A percentile compares a stretch with the other conserved stretches of the same genome.
phyloP scores from a whole-genome alignment of 129 eudicot species.

The Lactuca saligna region DNA sequence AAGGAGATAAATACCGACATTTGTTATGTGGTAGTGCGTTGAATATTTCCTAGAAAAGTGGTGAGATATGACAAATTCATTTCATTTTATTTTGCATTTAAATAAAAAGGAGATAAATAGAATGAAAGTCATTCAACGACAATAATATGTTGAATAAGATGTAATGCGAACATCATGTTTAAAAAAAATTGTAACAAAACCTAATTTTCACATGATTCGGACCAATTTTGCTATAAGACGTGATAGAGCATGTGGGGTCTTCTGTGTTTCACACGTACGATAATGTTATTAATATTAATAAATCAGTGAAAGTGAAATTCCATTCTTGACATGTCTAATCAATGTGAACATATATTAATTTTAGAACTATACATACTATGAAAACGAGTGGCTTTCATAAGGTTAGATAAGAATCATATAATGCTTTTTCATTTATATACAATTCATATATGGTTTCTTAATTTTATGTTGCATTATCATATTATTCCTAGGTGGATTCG shows the following conservation, averaged over 20 bases:
- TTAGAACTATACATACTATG: neutral
- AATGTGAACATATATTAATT: neutral
- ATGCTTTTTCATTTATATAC: too few species aligned
- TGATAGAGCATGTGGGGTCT: slow-evolving; percentile 5
- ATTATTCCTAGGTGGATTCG: neutral
- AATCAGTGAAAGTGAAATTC: neutral
- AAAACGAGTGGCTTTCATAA: neutral
- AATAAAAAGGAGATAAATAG: too few species aligned
- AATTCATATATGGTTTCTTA: neutral
- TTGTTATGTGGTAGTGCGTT: too few species aligned
- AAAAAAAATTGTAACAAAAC: neutral
- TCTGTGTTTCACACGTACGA: slow-evolving; percentile 7
- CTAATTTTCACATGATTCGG: slow-evolving; percentile 11
- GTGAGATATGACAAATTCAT: too few species aligned
- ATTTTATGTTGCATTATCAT: neutral
- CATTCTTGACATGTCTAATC: neutral
- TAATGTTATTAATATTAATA: neutral
- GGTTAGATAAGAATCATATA: neutral
- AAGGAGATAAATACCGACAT: too few species aligned
- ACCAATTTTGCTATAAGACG: neutral
- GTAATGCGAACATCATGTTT: neutral
- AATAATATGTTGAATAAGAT: neutral
- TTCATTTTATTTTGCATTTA: too few species aligned
- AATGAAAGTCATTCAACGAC: neutral
- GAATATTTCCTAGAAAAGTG: too few species aligned